phyloP scores from a whole-genome alignment of 2,329 filamentous ascomycete species.

The Rhexocercosporidium sp. region DNA sequence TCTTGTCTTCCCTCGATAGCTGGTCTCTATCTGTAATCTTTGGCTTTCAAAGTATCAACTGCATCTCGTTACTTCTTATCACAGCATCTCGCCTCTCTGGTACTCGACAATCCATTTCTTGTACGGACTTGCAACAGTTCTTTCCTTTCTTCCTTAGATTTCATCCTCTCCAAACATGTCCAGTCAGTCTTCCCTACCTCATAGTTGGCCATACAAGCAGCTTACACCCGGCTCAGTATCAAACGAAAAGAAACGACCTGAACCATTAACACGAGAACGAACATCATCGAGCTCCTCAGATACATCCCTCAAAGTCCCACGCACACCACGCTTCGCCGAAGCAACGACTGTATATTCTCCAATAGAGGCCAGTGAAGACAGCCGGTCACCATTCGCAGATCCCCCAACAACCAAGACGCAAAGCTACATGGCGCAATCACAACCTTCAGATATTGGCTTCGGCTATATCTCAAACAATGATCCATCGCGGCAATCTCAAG shows the following conservation, averaged over 20 bases:
- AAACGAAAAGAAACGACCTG: slow-evolving; percentile 39
- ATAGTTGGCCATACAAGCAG: slow-evolving; percentile 29
- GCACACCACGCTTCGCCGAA: slow-evolving; percentile 81
- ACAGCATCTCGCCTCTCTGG: slow-evolving; percentile 22
- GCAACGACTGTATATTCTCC: slow-evolving; percentile 81
- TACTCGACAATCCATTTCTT: slow-evolving; percentile 30
- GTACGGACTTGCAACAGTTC: slow-evolving; percentile 21
- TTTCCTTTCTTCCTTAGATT: slow-evolving; percentile 22
- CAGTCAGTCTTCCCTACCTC: slow-evolving; percentile 31
- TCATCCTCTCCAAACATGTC: slow-evolving; percentile 32
- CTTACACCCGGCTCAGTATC: slow-evolving; percentile 30
- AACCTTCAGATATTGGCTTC: slow-evolving; percentile 88
- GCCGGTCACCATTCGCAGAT: slow-evolving; percentile 62
- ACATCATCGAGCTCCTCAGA: slow-evolving; percentile 51
- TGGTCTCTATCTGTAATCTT: slow-evolving; percentile 44
- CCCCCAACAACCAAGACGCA: slow-evolving; percentile 54
- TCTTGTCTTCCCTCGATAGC: slow-evolving; percentile 40
- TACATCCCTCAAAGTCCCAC: slow-evolving; percentile 63
- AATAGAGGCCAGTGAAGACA: slow-evolving; percentile 58
- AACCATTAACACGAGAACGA: slow-evolving; percentile 36
- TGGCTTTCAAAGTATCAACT: slow-evolving; percentile 22
- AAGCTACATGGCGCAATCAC: slow-evolving; percentile 64
- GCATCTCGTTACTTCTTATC: slow-evolving; percentile 12
- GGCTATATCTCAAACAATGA: slow-evolving; percentile 77
- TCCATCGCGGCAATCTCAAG: slow-evolving; percentile 54